Evolutionary conservation across 306 rosid genomes (phyloP).

Genomic region (Cajanus cajan): DNA sequence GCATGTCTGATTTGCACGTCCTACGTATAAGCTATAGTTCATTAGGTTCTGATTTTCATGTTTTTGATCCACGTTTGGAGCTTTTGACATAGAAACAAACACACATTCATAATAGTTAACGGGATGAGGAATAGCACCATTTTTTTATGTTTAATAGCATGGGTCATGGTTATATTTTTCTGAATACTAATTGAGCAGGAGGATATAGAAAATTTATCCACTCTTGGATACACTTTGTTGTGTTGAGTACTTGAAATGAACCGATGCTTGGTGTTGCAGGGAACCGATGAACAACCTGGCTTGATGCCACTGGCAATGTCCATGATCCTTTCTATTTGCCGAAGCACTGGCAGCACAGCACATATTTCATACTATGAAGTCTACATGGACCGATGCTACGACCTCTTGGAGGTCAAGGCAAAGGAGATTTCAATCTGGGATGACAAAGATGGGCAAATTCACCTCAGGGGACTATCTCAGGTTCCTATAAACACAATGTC

Average conservation of each 20-base stretch:
- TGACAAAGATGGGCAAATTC: slow-evolving; percentile 85
- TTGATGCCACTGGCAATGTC: slow-evolving; percentile 78
- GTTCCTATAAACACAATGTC: slow-evolving; percentile 58
- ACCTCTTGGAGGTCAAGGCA: slow-evolving; percentile 75
- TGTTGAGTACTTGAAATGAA: slow-evolving; percentile 5
- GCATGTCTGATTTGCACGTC: background rate
- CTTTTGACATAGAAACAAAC: background rate
- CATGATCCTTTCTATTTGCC: slow-evolving; percentile 56
- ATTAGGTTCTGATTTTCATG: background rate
- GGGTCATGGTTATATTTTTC: background rate
- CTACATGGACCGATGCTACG: slow-evolving; percentile 86
- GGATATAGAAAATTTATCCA: background rate
- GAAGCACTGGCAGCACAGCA: slow-evolving; percentile 52
- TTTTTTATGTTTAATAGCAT: background rate
- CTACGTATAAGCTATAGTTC: background rate
- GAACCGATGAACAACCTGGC: slow-evolving; percentile 77
- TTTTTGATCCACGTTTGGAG: background rate
- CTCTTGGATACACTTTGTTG: no score
- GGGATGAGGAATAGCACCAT: background rate
- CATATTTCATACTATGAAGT: slow-evolving; percentile 87
- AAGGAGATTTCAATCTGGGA: slow-evolving; percentile 76
- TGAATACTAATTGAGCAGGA: background rate
- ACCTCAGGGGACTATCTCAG: slow-evolving; percentile 76
- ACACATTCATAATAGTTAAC: background rate
- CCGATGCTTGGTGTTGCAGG: slow-evolving; percentile 51